A percentile compares a stretch with the other conserved stretches of the same genome.
Conservation (phyloP, 2,329 filamentous ascomycete species). For the Metarhizium guizhouense region DNA sequence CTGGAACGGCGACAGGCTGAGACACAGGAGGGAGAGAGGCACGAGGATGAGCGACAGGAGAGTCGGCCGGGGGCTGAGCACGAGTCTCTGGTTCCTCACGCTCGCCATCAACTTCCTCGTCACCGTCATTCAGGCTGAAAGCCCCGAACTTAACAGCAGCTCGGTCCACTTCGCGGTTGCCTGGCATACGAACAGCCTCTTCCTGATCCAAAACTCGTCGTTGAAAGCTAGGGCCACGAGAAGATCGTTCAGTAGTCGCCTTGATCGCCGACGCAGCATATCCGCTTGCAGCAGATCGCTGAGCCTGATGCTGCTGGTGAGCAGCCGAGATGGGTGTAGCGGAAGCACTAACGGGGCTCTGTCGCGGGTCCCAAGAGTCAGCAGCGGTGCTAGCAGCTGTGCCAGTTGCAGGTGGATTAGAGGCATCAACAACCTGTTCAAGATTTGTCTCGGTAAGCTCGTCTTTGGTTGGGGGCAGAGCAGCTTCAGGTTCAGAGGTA, state of each 20-base stretch:
- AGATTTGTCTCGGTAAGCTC: slow-evolving; percentile 87
- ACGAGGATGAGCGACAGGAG: slow-evolving; percentile 75
- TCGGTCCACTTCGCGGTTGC: slow-evolving; percentile 88
- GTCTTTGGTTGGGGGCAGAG: slow-evolving; percentile 63
- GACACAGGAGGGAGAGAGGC: slow-evolving; percentile 73
- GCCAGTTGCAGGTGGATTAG: slow-evolving; percentile 65
- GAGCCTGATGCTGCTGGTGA: slow-evolving; percentile 52
- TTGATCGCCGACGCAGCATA: slow-evolving; percentile 78
- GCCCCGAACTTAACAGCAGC: slow-evolving; percentile 94
- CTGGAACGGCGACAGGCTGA: slow-evolving; percentile 45
- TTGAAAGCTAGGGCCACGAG: slow-evolving; percentile 71
- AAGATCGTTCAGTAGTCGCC: slow-evolving; percentile 53
- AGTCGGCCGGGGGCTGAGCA: slow-evolving; percentile 86
- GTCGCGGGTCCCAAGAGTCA: slow-evolving; percentile 72
- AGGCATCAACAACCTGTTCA: slow-evolving; percentile 78
- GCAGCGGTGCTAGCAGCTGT: slow-evolving; percentile 84
- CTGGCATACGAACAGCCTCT: slow-evolving; percentile 96
- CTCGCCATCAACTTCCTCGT: slow-evolving; percentile 88
- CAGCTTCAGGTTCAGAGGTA: slow-evolving; percentile 40
- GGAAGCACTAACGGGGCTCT: slow-evolving; percentile 47
- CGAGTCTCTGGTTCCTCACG: slow-evolving; percentile 93
- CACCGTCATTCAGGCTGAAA: slow-evolving; percentile 76
- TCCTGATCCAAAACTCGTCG: slow-evolving; percentile 87
- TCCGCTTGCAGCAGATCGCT: slow-evolving; percentile 48
- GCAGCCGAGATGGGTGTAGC: slow-evolving; percentile 58